A percentile compares a stretch with the other conserved stretches of the same genome.
Evolutionary conservation across 257 asterid genomes (phyloP).

Genomic region (Asclepias syriaca): DNA sequence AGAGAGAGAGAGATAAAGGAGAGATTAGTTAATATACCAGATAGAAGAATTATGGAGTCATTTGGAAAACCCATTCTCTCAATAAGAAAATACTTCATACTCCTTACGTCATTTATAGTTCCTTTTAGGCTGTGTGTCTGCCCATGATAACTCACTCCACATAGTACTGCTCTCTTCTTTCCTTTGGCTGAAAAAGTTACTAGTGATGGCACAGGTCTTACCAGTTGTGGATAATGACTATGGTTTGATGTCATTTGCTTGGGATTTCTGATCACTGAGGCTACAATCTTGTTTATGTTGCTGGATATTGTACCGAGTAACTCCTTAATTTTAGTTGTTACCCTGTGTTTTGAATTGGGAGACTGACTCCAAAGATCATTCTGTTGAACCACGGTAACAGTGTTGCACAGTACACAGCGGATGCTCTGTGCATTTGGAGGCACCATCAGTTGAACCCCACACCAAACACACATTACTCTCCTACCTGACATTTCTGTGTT

Average conservation of each 20-base stretch:
- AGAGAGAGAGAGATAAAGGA: background rate
- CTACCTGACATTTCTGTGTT: slow-evolving; percentile 23
- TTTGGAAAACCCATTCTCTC: slow-evolving; percentile 49
- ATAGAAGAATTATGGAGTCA: slow-evolving; percentile 49
- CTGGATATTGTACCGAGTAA: slow-evolving; percentile 21
- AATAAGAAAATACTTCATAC: slow-evolving; percentile 42
- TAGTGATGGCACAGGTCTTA: slow-evolving; percentile 14
- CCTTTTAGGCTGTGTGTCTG: slow-evolving; percentile 46
- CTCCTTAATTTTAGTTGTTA: slow-evolving; percentile 8
- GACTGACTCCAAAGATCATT: slow-evolving; percentile 14
- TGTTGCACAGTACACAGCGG: slow-evolving; percentile 29
- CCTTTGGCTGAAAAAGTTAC: slow-evolving; percentile 31
- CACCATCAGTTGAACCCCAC: slow-evolving; percentile 26
- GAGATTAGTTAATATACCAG: slow-evolving; percentile 37
- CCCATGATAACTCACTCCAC: slow-evolving; percentile 59
- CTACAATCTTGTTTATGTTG: slow-evolving; percentile 19
- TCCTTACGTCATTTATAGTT: slow-evolving; percentile 48
- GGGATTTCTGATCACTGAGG: slow-evolving; percentile 13
- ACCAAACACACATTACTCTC: slow-evolving; percentile 30
- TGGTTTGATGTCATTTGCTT: background rate
- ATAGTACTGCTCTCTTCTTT: slow-evolving; percentile 53
- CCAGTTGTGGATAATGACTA: background rate
- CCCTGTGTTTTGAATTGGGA: slow-evolving; percentile 24
- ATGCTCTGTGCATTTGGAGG: slow-evolving; percentile 24
- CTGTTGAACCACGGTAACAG: slow-evolving; percentile 5